Evolutionary conservation across 176 grass and related monocot genomes (phyloP).

Genomic region (Panicum miliaceum): DNA sequence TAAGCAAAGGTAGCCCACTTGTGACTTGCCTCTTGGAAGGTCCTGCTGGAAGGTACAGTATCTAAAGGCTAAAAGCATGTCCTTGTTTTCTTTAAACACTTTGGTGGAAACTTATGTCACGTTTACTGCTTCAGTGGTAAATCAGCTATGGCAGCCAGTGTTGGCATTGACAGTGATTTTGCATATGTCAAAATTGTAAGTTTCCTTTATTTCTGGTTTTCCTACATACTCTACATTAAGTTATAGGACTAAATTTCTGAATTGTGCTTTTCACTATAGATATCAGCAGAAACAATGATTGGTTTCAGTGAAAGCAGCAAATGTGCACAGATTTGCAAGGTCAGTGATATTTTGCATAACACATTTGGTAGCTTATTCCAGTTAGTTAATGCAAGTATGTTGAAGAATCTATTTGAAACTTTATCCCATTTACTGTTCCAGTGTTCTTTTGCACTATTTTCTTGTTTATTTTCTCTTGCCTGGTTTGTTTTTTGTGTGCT

Average conservation of each 20-base stretch:
- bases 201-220: conserved; percentile 41
- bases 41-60: conserved; percentile 70
- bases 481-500: conserved; percentile 13
- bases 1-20: conserved; percentile 89
- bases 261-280: conserved; percentile 50
- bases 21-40: conserved; percentile 97
- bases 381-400: conserved; percentile 6
- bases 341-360: conserved; percentile 43
- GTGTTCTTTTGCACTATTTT: background rate
- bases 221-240: background rate
- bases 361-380: conserved; percentile 1
- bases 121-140: conserved; percentile 62
- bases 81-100: conserved; percentile 5
- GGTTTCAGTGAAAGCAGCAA: conserved; percentile 93
- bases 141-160: conserved; percentile 70
- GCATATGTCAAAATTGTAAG: conserved; percentile 97
- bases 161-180: conserved; percentile 94
- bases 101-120: conserved; percentile 17
- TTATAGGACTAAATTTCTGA: background rate
- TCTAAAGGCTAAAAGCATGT: background rate
- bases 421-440: conserved; percentile 19
- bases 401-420: conserved; percentile 27
- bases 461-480: background rate
- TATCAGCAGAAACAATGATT: conserved; percentile 96
- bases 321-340: conserved; percentile 93